phyloP scores from a whole-genome alignment of 192 early-diverging fungal species.

The Coemansia sp. region DNA sequence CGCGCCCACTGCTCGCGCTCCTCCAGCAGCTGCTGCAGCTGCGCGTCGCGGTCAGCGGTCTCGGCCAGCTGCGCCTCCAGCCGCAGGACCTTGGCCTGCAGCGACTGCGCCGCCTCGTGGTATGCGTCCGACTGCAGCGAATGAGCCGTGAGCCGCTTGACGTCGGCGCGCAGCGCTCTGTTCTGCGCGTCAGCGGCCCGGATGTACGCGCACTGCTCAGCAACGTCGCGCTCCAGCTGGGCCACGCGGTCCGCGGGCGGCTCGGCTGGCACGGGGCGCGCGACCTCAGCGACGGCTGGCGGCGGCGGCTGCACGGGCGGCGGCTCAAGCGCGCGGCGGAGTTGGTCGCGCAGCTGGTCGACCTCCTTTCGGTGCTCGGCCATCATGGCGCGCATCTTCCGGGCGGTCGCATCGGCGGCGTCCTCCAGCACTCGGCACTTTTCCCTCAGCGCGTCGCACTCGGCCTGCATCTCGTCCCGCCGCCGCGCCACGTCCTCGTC shows the following conservation, averaged over 20 bases:
- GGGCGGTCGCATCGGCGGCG: constrained; percentile 11
- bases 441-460: constrained; percentile 21
- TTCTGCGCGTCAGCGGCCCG: constrained; percentile 59
- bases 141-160: constrained; percentile 46
- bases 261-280: constrained; percentile 1
- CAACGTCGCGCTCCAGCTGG: constrained; percentile 53
- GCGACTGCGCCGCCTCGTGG: constrained; percentile 18
- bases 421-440: constrained; percentile 4
- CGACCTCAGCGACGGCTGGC: neutral
- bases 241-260: constrained; percentile 29
- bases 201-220: constrained; percentile 61
- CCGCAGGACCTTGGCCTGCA: constrained; percentile 62
- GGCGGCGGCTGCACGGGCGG: constrained; percentile 2
- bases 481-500: constrained; percentile 51
- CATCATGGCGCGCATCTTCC: constrained; percentile 1
- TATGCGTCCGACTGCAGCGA: constrained; percentile 59
- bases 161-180: constrained; percentile 58
- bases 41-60: constrained; percentile 40
- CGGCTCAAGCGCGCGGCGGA: neutral
- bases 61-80: constrained; percentile 54
- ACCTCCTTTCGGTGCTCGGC: neutral
- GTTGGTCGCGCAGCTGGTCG: neutral
- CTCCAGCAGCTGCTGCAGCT: constrained; percentile 47
- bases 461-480: constrained; percentile 14
- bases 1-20: constrained; percentile 54